Evolutionary conservation across 78 protist species (phyloP), one percentile per base, ranked within the genome.

Genomic region (Dictyostelium capitatum): DNA sequence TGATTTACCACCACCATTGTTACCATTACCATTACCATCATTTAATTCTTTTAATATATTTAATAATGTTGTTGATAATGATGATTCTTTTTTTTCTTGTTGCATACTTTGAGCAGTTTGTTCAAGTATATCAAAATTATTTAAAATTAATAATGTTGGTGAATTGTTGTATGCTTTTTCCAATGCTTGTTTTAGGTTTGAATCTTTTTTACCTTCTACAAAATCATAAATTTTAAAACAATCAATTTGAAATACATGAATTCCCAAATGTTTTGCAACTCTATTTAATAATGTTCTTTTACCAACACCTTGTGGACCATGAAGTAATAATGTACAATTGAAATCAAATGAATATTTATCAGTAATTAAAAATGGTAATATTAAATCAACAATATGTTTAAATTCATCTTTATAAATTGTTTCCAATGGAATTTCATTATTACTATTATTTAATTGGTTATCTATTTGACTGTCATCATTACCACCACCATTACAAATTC

Each of bases 271-370:
- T 51, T 75, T 20, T 0, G 79, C 53, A 0, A 80, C 74, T 37
- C 69, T 57, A 23, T 46, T 47, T 12, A 92, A 28, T 8, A 92
- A 10, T 14, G 96, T 92, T 37, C 62, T 10, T 75, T 92, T 92
- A 12, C 96, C 96, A n/a, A 62, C 72, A 48, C 96, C 92, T 83
- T 53, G 57, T 23, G 81, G 59, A 37, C 82, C 89, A 47, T 92
- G 32, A 0, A 82, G 0, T 15, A 92, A 15, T 47, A 77, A 1
- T 41, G 91, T 81, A 54, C 89, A 80, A 41, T 81, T 80, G 53
- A 59, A 79, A 75, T 78, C 79, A n/a, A 80, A 72, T 30, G 73
- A 23, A 19, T 54, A 73, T 9, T 56, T 46, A 37, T 72, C 32
- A 7, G 8, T 57, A 11, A 32, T 47, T 7, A 90, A 41, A 41